These are phyloP conservation scores for Plantago ovata DNA, from an alignment of 257 asterid genomes.

Conservation along the genomic window DNA sequence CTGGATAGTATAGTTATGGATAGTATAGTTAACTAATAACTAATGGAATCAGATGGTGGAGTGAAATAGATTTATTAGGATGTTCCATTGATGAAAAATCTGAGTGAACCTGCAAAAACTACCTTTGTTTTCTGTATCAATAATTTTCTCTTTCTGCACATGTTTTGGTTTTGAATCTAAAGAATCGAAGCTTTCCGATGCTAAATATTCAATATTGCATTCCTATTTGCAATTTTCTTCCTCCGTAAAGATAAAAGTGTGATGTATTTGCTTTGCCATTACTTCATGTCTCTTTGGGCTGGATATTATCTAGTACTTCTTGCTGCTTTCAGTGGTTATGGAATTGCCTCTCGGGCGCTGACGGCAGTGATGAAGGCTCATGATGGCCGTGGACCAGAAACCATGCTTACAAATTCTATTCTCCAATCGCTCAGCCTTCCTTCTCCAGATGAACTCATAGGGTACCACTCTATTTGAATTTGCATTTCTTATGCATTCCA, in stretches of 20 bases:
- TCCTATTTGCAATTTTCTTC: background rate
- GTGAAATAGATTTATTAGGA: no score
- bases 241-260: background rate
- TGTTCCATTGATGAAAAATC: no score
- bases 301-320: background rate
- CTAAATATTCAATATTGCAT: background rate
- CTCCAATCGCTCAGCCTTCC: constrained; percentile 69
- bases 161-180: background rate
- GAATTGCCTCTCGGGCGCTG: constrained; percentile 90
- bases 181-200: background rate
- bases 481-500: background rate
- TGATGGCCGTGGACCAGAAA: constrained; percentile 92
- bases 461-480: constrained; percentile 43
- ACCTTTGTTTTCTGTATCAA: no score
- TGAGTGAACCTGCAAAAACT: no score
- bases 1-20: no score
- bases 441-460: constrained; percentile 85
- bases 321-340: constrained; percentile 76
- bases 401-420: constrained; percentile 63
- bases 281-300: constrained; percentile 12
- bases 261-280: background rate
- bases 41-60: no score
- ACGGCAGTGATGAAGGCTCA: constrained; percentile 84
- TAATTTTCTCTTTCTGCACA: background rate
- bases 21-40: background rate